Conservation (phyloP, 2,329 filamentous ascomycete species). For the Orbilia javanica region DNA sequence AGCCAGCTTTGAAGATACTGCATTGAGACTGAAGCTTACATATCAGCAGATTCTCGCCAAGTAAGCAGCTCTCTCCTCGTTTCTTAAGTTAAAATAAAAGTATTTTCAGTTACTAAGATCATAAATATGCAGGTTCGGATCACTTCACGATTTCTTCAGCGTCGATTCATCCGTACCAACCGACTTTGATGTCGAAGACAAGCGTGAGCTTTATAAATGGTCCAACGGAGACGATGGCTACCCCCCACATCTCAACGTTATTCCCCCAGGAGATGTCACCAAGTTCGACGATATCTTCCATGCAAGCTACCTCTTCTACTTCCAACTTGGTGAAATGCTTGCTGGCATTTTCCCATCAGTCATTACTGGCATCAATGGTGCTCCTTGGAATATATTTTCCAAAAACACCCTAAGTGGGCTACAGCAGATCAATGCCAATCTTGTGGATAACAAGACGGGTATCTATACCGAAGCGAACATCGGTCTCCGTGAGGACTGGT, state of each 20-base stretch:
- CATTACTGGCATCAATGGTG: slow-evolving; percentile 29
- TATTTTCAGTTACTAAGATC: not conserved
- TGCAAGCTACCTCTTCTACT: slow-evolving; percentile 61
- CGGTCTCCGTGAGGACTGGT: slow-evolving; percentile 60
- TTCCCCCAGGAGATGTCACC: slow-evolving; percentile 60
- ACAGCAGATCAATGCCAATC: slow-evolving; percentile 44
- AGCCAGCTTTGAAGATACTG: slow-evolving; percentile 27
- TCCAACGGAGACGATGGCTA: slow-evolving; percentile 51
- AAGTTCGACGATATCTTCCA: slow-evolving; percentile 62
- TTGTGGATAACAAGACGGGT: slow-evolving; percentile 60
- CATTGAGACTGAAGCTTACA: slow-evolving; percentile 21
- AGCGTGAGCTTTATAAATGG: slow-evolving; percentile 13
- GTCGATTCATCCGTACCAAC: slow-evolving; percentile 22
- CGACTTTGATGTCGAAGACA: slow-evolving; percentile 7
- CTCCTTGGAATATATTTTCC: slow-evolving; percentile 20
- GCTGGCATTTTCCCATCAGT: slow-evolving; percentile 46
- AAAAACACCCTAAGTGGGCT: slow-evolving; percentile 19
- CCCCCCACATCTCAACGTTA: slow-evolving; percentile 63
- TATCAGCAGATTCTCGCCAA: slow-evolving; percentile 26
- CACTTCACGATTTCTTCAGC: slow-evolving; percentile 31
- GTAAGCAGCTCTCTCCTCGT: not conserved
- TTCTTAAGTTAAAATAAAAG: not conserved
- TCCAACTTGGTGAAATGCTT: slow-evolving; percentile 61
- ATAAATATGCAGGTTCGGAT: slow-evolving; percentile 10
- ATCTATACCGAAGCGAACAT: slow-evolving; percentile 62